Percentiles rank a stretch among this genome's conserved stretches.
These are phyloP conservation scores for Begonia peltatifolia DNA, from an alignment of 306 rosid genomes.

Conservation along the genomic window DNA sequence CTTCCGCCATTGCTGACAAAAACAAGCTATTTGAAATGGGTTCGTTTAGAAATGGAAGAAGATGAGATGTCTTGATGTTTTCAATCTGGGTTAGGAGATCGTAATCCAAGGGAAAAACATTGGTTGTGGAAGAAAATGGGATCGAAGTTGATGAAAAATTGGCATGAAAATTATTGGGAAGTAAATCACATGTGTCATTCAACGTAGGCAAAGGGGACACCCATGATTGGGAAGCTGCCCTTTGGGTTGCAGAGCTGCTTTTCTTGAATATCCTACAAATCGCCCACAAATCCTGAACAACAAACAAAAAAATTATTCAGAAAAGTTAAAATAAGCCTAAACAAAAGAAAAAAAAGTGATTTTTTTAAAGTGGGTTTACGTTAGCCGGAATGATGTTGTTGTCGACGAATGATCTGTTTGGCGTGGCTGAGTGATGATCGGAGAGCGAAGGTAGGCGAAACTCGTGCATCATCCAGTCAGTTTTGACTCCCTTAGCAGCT, in stretches of 20 bases:
- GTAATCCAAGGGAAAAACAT: conserved; percentile 8
- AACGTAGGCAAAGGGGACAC: conserved; percentile 7
- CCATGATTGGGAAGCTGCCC: conserved; percentile 53
- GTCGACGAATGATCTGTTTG: conserved; percentile 5
- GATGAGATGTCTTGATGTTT: conserved; percentile 1
- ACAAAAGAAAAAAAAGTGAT: not conserved
- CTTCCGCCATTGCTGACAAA: conserved; percentile 23
- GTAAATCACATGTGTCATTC: not conserved
- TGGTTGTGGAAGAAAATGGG: conserved; percentile 7
- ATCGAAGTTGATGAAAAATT: not conserved
- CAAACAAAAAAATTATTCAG: not conserved
- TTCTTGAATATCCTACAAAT: conserved; percentile 96
- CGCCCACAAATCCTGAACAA: conserved; percentile 90
- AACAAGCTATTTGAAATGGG: conserved; percentile 11
- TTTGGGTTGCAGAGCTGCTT: conserved; percentile 61
- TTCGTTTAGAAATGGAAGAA: conserved; percentile 4
- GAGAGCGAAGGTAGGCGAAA: conserved; percentile 70
- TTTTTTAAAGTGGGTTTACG: not conserved
- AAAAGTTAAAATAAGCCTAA: not conserved
- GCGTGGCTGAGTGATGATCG: conserved; percentile 18
- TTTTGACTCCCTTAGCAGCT: conserved; percentile 89
- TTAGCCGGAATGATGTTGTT: conserved; percentile 5
- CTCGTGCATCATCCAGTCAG: conserved; percentile 99
- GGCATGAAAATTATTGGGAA: not conserved
- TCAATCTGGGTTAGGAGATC: conserved; percentile 6